phyloP scores from a whole-genome alignment of 495 filamentous ascomycete species.

The Neurospora cerealis region DNA sequence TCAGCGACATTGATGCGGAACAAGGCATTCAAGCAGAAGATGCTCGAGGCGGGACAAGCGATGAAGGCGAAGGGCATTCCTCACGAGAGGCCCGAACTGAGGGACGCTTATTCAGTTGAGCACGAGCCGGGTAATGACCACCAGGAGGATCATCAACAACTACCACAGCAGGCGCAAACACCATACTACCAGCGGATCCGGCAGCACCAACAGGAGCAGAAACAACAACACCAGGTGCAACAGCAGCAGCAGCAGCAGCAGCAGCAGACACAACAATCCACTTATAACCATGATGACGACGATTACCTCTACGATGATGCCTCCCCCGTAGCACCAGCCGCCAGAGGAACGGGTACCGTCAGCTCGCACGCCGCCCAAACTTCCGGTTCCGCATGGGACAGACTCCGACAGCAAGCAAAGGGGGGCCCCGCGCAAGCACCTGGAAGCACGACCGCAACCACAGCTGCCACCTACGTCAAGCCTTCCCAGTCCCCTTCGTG shows the following conservation, averaged over 20 bases:
- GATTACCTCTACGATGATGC: conserved; percentile 28
- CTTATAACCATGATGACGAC: conserved; percentile 14
- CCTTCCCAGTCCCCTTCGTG: conserved; percentile 2
- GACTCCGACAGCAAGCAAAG: conserved; percentile 19
- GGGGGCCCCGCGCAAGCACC: background rate
- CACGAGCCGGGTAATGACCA: background rate
- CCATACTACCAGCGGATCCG: background rate
- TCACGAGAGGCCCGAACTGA: background rate
- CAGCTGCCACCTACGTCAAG: background rate
- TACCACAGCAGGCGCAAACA: background rate
- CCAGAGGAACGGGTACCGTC: conserved; percentile 7
- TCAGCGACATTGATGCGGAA: background rate
- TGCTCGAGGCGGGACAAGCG: background rate
- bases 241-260: background rate
- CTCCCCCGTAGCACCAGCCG: conserved; percentile 26
- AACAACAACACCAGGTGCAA: background rate
- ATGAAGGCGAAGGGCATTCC: background rate
- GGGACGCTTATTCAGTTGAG: background rate
- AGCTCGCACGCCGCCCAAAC: background rate
- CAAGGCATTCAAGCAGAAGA: conserved; percentile 10
- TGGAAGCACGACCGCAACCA: background rate
- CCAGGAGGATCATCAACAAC: conserved; percentile 7
- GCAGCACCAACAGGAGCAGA: background rate
- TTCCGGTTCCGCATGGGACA: conserved; percentile 29
- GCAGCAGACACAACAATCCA: background rate